Base-by-base conservation (phyloP, 345 rosid genomes). In the Dovyalis caffra region DNA sequence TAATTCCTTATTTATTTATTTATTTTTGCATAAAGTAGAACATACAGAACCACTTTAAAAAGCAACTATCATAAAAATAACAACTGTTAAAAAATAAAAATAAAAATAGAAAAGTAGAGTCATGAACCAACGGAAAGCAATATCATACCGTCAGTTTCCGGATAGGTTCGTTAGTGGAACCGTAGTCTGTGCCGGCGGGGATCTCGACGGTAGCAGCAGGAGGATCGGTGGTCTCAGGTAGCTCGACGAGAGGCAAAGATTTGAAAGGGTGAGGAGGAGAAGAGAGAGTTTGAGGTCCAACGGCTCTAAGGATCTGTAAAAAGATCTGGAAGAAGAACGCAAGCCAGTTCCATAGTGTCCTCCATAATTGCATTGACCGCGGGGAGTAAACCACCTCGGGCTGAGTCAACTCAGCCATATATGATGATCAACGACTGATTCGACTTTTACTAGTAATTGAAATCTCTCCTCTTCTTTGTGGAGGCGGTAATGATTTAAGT, bases 371-470 rank as follows among this genome's bases (percentile, higher is more conserved):
- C 70, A 73, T 12, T 18, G 97, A 82, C 68, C 90, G 85, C 34
- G 91, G 88, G 66, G 97, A 84, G 82, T 87, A 86, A 34, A 84
- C 91, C 23, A 85, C 93, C 80, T 94, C 98, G 78, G 89, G 66
- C 90, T 86, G 97, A 81, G 97, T 86, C 89, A 93, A 85, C 99
- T 96, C 99, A 71, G 88, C 95, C 98, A 94, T 94, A 14, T 43
- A 43, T 3, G 11, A 56, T 56, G 61, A 9, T 9, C 61, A 56
- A 8, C 11, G n/a, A 23, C 28, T n/a, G 11, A 12, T 56, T 56
- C 61, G 61, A 56, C 15, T 43, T 43, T 12, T 3, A 32, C 16
- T 2, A 37, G 8, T n/a, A 31, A 35, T 15, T 14, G 12, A 43
- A 43, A 43, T 43, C 47, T 43, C 16, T 43, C n/a, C n/a, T 43